Evolutionary conservation across 2,329 filamentous ascomycete genomes (phyloP).

Genomic region (Colletotrichum spinosum): DNA sequence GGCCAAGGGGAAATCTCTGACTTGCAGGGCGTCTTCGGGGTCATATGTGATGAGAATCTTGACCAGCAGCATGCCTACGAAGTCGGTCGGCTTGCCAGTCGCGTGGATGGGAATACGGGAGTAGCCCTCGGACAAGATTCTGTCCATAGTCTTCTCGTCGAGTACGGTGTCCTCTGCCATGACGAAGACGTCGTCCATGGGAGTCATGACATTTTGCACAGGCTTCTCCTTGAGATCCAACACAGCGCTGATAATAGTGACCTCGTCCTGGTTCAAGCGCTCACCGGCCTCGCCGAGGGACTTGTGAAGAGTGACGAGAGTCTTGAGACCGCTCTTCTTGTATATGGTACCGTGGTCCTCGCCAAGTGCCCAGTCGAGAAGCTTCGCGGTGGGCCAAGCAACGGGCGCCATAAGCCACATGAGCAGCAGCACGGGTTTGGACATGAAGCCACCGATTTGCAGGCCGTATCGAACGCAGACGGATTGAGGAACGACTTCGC

Average conservation of each 20-base stretch:
- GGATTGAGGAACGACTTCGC: slow-evolving; percentile 95
- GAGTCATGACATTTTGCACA: slow-evolving; percentile 97
- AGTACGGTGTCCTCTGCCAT: slow-evolving; percentile 95
- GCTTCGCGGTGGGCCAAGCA: slow-evolving; percentile 94
- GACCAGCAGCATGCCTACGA: slow-evolving; percentile 96
- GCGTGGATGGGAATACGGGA: slow-evolving; percentile 96
- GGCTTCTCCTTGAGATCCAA: slow-evolving; percentile 96
- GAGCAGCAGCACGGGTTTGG: slow-evolving; percentile 84
- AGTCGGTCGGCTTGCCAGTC: slow-evolving; percentile 85
- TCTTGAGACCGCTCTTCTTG: slow-evolving; percentile 98
- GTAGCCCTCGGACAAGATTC: slow-evolving; percentile 92
- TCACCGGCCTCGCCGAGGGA: slow-evolving; percentile 88
- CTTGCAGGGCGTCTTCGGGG: slow-evolving; percentile 88
- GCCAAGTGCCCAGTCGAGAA: slow-evolving; percentile 92
- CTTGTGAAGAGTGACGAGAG: slow-evolving; percentile 93
- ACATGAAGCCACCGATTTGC: slow-evolving; percentile 94
- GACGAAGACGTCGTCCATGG: slow-evolving; percentile 96
- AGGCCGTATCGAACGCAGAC: slow-evolving; percentile 96
- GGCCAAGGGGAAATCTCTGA: slow-evolving; percentile 91
- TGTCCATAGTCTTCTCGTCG: slow-evolving; percentile 94
- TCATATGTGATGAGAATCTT: slow-evolving; percentile 99
- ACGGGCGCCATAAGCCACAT: slow-evolving; percentile 95
- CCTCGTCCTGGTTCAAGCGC: slow-evolving; percentile 94
- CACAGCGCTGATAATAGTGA: slow-evolving; percentile 98
- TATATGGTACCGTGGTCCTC: slow-evolving; percentile 93